Percentiles rank a stretch among this genome's conserved stretches.
phyloP scores from a whole-genome alignment of 495 filamentous ascomycete genomes.

The Aspergillus incahuasiensis region DNA sequence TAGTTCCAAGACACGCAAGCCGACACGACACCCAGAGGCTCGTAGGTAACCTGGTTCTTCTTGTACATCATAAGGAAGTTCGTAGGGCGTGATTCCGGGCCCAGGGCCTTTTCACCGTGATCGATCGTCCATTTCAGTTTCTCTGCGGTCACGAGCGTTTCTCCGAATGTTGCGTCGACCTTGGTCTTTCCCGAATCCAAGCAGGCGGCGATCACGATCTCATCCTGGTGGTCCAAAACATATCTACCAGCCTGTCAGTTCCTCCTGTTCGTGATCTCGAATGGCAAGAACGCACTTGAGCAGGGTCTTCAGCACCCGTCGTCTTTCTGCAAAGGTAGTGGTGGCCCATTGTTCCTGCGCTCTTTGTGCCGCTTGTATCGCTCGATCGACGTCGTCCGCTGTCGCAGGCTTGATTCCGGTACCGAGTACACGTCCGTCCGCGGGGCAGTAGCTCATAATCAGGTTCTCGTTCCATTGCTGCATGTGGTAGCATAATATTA shows the following conservation, averaged over 20 bases:
- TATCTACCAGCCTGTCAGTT: slow-evolving; percentile 41
- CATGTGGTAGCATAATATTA: background rate
- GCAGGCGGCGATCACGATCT: slow-evolving; percentile 80
- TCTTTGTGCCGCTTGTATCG: slow-evolving; percentile 63
- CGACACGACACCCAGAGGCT: slow-evolving; percentile 87
- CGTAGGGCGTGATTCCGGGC: slow-evolving; percentile 64
- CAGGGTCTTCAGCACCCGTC: slow-evolving; percentile 76
- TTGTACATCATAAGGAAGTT: slow-evolving; percentile 97
- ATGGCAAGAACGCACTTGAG: slow-evolving; percentile 52
- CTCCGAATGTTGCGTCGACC: slow-evolving; percentile 87
- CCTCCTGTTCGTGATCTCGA: background rate
- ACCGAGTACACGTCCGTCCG: slow-evolving; percentile 79
- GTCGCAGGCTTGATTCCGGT: slow-evolving; percentile 70
- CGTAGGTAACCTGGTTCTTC: slow-evolving; percentile 83
- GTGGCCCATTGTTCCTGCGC: slow-evolving; percentile 79
- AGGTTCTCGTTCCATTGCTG: slow-evolving; percentile 42
- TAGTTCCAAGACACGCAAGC: slow-evolving; percentile 97
- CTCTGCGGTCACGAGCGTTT: slow-evolving; percentile 89
- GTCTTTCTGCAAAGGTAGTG: slow-evolving; percentile 72
- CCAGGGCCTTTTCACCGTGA: slow-evolving; percentile 81
- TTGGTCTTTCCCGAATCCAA: slow-evolving; percentile 97
- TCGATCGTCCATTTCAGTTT: slow-evolving; percentile 92
- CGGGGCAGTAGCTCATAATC: slow-evolving; percentile 74
- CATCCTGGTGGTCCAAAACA: slow-evolving; percentile 84
- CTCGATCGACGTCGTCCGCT: slow-evolving; percentile 72